phyloP scores from a whole-genome alignment of 345 rosid species.

The Melastoma malabathricum region DNA sequence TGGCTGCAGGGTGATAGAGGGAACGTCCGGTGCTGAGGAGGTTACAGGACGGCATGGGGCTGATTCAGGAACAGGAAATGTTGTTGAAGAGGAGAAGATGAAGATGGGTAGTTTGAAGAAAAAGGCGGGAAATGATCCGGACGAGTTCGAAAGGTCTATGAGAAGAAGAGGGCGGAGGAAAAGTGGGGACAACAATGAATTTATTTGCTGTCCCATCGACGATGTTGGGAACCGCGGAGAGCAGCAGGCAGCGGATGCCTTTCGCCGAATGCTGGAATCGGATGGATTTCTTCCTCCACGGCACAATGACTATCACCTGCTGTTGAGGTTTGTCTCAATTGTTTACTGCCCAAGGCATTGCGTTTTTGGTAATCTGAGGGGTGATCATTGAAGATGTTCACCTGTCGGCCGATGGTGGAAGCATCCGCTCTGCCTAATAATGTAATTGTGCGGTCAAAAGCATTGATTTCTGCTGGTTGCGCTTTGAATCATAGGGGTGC shows the following conservation, averaged over 20 bases:
- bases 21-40: conserved; percentile 36
- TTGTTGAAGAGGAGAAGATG: conserved; percentile 54
- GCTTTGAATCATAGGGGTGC: too few relatives aligned
- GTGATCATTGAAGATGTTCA: not conserved
- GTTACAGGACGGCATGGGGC: conserved; percentile 29
- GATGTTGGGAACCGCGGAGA: conserved; percentile 63
- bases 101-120: conserved; percentile 55
- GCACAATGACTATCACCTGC: conserved; percentile 63
- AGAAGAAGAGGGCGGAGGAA: conserved; percentile 44
- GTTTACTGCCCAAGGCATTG: not conserved
- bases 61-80: conserved; percentile 53
- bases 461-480: too few relatives aligned
- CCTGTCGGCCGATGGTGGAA: not conserved
- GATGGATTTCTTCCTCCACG: conserved; percentile 48
- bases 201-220: conserved; percentile 35
- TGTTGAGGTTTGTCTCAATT: conserved; percentile 42
- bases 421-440: not conserved
- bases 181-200: conserved; percentile 16
- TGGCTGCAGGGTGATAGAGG: conserved; percentile 37
- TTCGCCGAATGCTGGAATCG: conserved; percentile 34
- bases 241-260: conserved; percentile 46
- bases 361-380: too few relatives aligned
- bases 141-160: conserved; percentile 44
- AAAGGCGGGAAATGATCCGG: conserved; percentile 66
- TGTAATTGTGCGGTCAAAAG: too few relatives aligned